Base-by-base conservation (phyloP, 495 filamentous ascomycete species). In the Hypoxylon rickii region DNA sequence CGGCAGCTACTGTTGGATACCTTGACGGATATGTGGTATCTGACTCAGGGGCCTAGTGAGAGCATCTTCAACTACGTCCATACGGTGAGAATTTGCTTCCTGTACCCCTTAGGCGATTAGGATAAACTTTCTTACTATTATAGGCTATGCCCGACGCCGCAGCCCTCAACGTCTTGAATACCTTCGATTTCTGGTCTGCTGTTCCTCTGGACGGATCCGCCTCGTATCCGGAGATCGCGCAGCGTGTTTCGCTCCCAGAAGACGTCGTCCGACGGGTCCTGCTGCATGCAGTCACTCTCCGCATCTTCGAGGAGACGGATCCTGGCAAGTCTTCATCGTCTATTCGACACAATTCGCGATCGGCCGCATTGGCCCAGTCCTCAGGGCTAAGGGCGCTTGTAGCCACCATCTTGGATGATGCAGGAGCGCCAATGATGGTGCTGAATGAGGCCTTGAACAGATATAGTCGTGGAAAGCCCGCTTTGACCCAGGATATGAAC, bases 331-430 rank as follows among this genome's bases (percentile, higher is more conserved):
- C 21, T 20, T 39, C 59, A 10, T 56, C 55, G 17, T 51, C n/a
- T 22, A 54, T 73, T 29, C 54, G 47, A 15, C 71, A 73, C 32
- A 71, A 57, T n/a, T 61, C 64, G 22, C 54, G 58, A 19, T 71
- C 67, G 13, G 67, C 67, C 18, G 58, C 65, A 15, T 45, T 70
- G 1, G 62, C 59, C 3, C 61, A 53, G 7, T 53, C 55, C 19
- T 44, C 56, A n/a, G 62, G 65, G 8, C 43, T 66, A 4, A 53
- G 54, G 86, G 68, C 89, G 80, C 70, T 86, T 84, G 38, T 90
- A 75, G 70, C 89, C 81, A 63, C 83, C 81, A n/a, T 77, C 69
- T 63, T 90, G 79, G 52, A 90, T 85, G 61, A 89, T 84, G 50
- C 86, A 76, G 67, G 89, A 84, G 52, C 87, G 29, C 86, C 86